A percentile compares a stretch with the other conserved stretches of the same genome.
These are phyloP conservation scores for Athelia psychrophila DNA, from an alignment of 1,284 basidiomycete genomes.

Conservation along the genomic window DNA sequence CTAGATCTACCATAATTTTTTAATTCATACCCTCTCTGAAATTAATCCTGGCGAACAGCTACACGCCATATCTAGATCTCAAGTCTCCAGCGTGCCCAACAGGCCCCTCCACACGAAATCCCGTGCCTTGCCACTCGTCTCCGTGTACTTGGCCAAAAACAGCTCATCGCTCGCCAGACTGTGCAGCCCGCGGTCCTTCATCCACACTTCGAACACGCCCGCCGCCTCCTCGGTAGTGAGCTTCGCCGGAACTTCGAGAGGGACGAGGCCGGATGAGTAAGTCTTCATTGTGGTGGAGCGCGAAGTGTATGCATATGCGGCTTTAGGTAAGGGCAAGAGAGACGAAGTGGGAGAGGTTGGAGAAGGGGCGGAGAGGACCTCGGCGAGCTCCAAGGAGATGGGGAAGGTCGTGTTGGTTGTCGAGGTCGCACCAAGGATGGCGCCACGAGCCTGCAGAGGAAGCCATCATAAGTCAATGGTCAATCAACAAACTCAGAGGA, in stretches of 20 bases:
- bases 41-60: no score
- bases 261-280: slow-evolving; percentile 54
- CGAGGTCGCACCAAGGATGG: slow-evolving; percentile 65
- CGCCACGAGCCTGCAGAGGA: slow-evolving; percentile 48
- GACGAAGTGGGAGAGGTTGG: no score
- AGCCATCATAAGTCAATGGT: not conserved
- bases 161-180: slow-evolving; percentile 53
- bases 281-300: slow-evolving; percentile 39
- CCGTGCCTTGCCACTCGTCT: slow-evolving; percentile 69
- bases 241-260: slow-evolving; percentile 53
- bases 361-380: slow-evolving; percentile 41
- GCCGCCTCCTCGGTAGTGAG: slow-evolving; percentile 63
- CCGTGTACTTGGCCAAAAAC: slow-evolving; percentile 71
- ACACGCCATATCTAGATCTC: no score
- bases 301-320: slow-evolving; percentile 47
- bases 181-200: slow-evolving; percentile 48
- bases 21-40: no score
- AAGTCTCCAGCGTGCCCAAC: slow-evolving; percentile 38
- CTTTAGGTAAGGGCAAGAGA: slow-evolving; percentile 30
- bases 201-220: slow-evolving; percentile 71
- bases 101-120: slow-evolving; percentile 75
- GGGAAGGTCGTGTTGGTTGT: slow-evolving; percentile 51
- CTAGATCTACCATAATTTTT: no score
- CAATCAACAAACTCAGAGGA: not conserved
- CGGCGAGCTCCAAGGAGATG: slow-evolving; percentile 55